Evolutionary conservation across 169 alveolate genomes (phyloP).

Genomic region (Eimeria falciformis): DNA sequence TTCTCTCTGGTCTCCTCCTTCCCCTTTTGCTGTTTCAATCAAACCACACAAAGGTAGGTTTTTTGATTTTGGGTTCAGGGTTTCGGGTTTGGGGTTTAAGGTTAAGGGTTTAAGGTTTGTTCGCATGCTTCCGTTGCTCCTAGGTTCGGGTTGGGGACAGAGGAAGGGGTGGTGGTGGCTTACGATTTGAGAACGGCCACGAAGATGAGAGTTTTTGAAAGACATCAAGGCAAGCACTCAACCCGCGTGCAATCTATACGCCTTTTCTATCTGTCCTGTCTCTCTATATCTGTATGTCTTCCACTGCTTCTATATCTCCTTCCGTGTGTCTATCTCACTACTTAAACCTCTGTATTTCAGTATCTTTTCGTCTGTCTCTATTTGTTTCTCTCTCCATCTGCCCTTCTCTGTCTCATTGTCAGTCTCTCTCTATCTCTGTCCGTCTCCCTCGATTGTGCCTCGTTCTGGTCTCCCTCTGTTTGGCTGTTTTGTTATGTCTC

Average conservation of each 20-base stretch:
- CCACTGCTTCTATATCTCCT: too few species aligned
- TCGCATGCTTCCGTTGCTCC: too few species aligned
- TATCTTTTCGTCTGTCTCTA: not conserved
- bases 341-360: too few species aligned
- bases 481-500: not conserved
- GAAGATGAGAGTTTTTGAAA: constrained; percentile 82
- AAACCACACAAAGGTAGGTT: constrained; percentile 79
- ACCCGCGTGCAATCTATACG: not conserved
- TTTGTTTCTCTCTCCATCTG: not conserved
- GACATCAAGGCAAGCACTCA: constrained; percentile 78
- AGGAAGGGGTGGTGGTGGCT: constrained; percentile 71
- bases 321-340: too few species aligned
- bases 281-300: too few species aligned
- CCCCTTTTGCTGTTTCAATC: constrained; percentile 83
- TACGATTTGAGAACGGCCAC: constrained; percentile 85
- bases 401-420: not conserved
- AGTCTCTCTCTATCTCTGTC: not conserved
- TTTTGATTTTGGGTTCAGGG: constrained; percentile 51
- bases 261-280: not conserved
- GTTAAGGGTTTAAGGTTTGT: constrained; percentile 18
- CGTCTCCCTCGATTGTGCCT: not conserved
- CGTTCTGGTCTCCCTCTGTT: not conserved
- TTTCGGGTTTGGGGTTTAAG: not conserved
- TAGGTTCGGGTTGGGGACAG: constrained; percentile 74
- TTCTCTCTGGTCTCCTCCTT: constrained; percentile 80